Base-by-base conservation (phyloP, 2,329 filamentous ascomycete species). In the Arachnopeziza araneosa region DNA sequence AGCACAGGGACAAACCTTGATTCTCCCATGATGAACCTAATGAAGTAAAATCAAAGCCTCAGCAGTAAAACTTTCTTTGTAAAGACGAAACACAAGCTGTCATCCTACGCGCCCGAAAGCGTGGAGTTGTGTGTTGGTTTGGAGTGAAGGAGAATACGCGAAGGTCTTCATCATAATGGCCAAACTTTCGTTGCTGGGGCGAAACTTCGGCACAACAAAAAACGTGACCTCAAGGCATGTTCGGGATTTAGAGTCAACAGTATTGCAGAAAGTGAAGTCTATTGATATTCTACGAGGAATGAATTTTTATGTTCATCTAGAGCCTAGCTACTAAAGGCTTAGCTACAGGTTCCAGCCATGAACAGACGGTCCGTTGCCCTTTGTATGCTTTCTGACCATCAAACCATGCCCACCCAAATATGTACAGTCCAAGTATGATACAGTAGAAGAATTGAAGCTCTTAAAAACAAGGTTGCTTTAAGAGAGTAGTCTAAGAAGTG, bases 11-110 rank as follows among this genome's bases (percentile, higher is more conserved):
- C 69, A 58, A 22, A 71, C 70, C 70, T 71, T 61, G 70, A 72
- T 69, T 72, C 70, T 66, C 70, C 70, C 70, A 72, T 72, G 58
- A 63, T 70, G 56, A 63, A 12, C 17, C 17, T 44, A 44, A 44
- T 19, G 17, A 44, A 30, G 26, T 30, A 12, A 14, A 19, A 44
- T 44, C 36, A 44, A 44, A 44, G 36, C 36, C 17, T 19, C 17
- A 44, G 17, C 2, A 3, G 36, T 44, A 19, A 44, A 44, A 14
- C 6, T 3, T 44, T 19, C 12, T 14, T 44, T 19, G 12, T 3
- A 12, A 44, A 44, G 17, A 30, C 26, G 36, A 44, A 44, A 12
- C 2, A 3, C 12, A 19, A 19, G 5, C 4, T 44, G 17, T 44
- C 36, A 44, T 19, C 2, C 36, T 17, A 19, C 10, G 36, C 36